Evolutionary conservation across 1,284 basidiomycete genomes (phyloP).

Genomic region (Sporisorium exsertum): DNA sequence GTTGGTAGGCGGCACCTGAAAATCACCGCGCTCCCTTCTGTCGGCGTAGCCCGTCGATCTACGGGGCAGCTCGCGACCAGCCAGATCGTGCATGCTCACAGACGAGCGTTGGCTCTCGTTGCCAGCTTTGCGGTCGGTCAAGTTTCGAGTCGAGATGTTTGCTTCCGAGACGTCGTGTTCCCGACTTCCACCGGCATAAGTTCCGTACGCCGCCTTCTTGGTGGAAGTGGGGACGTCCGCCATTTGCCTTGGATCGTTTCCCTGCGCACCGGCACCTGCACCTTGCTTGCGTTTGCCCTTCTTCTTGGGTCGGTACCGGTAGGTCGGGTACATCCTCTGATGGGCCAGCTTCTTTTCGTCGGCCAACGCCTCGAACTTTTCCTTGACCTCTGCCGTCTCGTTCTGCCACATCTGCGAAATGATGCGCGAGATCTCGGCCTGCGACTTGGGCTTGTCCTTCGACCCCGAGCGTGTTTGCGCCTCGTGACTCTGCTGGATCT

Average conservation of each 20-base stretch:
- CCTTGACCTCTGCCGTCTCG: constrained; percentile 74
- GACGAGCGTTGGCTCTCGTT: constrained; percentile 4
- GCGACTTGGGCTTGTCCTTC: constrained; percentile 72
- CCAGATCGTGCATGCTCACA: constrained; percentile 8
- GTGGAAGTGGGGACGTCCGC: background rate
- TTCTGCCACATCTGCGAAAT: constrained; percentile 79
- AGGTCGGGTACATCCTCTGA: constrained; percentile 46
- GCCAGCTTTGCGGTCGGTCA: constrained; percentile 12
- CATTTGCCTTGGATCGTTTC: background rate
- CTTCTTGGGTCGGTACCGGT: constrained; percentile 49
- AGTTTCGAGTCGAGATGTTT: constrained; percentile 4
- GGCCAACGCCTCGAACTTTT: constrained; percentile 78
- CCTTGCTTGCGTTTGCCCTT: constrained; percentile 28
- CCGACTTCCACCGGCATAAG: constrained; percentile 14
- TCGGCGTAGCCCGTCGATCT: constrained; percentile 4
- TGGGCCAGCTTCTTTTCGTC: constrained; percentile 76
- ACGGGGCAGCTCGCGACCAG: constrained; percentile 19
- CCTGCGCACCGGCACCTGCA: constrained; percentile 2
- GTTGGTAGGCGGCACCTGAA: background rate
- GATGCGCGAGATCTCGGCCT: constrained; percentile 79
- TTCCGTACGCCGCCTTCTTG: constrained; percentile 5
- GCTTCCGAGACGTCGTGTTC: constrained; percentile 13
- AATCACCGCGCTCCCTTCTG: constrained; percentile 18
- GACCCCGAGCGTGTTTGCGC: constrained; percentile 66
- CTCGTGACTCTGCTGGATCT: constrained; percentile 70